Conservation (phyloP, 345 rosid species). For the Syzygium oleosum region DNA sequence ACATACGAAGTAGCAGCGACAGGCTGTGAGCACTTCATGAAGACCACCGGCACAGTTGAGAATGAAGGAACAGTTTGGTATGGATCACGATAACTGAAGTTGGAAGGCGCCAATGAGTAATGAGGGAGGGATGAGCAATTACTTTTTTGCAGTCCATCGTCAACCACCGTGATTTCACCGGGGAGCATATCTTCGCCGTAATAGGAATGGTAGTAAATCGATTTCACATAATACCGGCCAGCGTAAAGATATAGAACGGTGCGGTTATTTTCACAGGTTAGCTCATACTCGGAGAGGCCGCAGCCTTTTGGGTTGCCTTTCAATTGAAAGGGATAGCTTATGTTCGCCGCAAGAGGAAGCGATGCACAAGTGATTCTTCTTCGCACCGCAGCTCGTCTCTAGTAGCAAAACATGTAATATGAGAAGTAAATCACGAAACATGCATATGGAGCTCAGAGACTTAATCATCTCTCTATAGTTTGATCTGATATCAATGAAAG, state of each 20-base stretch:
- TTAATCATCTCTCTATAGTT: not conserved
- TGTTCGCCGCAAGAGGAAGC: not conserved
- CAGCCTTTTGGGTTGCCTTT: not conserved
- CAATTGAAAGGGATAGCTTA: not conserved
- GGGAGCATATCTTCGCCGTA: rapidly evolving
- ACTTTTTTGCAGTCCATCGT: not conserved
- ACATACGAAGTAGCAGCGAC: not conserved
- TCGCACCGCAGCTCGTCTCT: rapidly evolving
- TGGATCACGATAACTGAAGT: not conserved
- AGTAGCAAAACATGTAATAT: not conserved
- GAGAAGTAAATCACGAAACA: not conserved
- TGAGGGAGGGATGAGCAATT: not conserved
- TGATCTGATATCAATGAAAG: not conserved
- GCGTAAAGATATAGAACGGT: not conserved
- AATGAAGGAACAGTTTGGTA: no score
- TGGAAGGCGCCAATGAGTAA: not conserved
- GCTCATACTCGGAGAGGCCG: rapidly evolving
- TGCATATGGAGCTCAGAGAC: not conserved
- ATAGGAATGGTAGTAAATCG: rapidly evolving
- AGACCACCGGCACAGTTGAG: not conserved
- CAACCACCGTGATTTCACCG: not conserved
- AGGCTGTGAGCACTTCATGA: not conserved
- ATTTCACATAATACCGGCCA: not conserved
- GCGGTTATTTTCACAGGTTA: not conserved
- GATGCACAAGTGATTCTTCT: not conserved